Conservation (phyloP, 768 basidiomycete species). For the Mycena vitilis region DNA sequence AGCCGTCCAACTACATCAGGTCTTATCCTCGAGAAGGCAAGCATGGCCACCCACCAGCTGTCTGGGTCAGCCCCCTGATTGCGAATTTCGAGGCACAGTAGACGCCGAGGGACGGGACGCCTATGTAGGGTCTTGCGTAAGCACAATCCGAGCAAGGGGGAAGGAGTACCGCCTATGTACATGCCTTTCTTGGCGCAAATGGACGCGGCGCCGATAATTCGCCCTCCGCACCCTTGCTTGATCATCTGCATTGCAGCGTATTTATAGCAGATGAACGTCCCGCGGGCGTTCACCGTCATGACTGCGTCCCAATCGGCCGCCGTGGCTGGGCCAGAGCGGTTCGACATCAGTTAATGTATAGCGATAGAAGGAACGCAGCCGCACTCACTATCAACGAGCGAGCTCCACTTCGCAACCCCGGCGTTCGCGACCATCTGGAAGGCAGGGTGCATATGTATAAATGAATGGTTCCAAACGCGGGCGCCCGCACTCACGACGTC, state of each 20-base stretch:
- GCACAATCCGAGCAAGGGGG: too few relatives aligned
- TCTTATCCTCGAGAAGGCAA: not conserved
- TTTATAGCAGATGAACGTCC: constrained; percentile 52
- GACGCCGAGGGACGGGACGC: constrained; percentile 24
- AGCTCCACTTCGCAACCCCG: constrained; percentile 29
- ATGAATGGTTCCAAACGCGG: not conserved
- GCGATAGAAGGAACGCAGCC: not conserved
- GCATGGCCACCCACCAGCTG: not conserved
- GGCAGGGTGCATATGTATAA: not conserved
- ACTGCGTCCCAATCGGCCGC: constrained; percentile 41
- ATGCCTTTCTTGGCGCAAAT: constrained; percentile 29
- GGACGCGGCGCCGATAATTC: constrained; percentile 48
- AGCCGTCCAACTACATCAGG: not conserved
- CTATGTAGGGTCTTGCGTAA: constrained; percentile 6
- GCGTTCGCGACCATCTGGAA: constrained; percentile 43
- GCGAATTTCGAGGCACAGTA: constrained; percentile 48
- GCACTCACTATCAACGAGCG: constrained; percentile 31
- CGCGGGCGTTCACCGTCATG: constrained; percentile 47
- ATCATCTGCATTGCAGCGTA: constrained; percentile 53
- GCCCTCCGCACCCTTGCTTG: constrained; percentile 49
- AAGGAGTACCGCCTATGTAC: not conserved
- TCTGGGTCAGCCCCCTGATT: constrained; percentile 28
- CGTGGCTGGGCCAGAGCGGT: constrained; percentile 16
- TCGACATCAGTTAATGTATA: not conserved
- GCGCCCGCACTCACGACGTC: constrained; percentile 33